phyloP scores from a whole-genome alignment of 148 eudicot genomes.

The Vaccinium vitisidaea region DNA sequence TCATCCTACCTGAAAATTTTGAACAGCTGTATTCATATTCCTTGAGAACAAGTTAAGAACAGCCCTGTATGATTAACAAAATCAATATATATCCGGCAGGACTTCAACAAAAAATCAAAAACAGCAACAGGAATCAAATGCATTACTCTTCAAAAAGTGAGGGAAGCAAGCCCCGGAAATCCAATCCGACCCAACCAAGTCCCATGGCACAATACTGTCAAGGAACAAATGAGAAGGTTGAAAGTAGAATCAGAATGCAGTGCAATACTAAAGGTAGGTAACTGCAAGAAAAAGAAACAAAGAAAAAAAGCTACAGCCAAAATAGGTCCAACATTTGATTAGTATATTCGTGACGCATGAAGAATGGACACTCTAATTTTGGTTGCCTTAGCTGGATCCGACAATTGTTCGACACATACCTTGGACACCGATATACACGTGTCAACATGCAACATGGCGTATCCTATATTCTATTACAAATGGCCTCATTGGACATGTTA shows the following conservation, averaged over 20 bases:
- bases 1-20: conserved; percentile 84
- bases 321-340: not conserved
- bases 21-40: conserved; percentile 79
- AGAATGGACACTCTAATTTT: not conserved
- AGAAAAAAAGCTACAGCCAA: not conserved
- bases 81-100: conserved; percentile 18
- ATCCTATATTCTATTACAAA: not conserved
- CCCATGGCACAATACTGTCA: conserved; percentile 95
- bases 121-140: conserved; percentile 8
- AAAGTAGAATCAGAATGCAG: conserved; percentile 6
- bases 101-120: not conserved
- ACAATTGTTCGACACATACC: not conserved
- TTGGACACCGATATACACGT: not conserved
- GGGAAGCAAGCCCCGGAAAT: conserved; percentile 97
- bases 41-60: conserved; percentile 80
- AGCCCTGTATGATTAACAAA: conserved; percentile 60
- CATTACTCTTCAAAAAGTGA: conserved; percentile 93
- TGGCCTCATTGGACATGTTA: not conserved
- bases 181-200: conserved; percentile 98
- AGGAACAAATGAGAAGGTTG: conserved; percentile 15
- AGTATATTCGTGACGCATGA: not conserved
- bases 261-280: not conserved
- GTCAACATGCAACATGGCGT: not conserved
- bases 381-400: not conserved
- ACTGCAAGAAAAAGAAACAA: conserved; percentile 2